Percentiles rank a stretch among this genome's conserved stretches.
Evolutionary conservation across 139 green algal genomes (phyloP).

Genomic region (Coccomyxa sp.): DNA sequence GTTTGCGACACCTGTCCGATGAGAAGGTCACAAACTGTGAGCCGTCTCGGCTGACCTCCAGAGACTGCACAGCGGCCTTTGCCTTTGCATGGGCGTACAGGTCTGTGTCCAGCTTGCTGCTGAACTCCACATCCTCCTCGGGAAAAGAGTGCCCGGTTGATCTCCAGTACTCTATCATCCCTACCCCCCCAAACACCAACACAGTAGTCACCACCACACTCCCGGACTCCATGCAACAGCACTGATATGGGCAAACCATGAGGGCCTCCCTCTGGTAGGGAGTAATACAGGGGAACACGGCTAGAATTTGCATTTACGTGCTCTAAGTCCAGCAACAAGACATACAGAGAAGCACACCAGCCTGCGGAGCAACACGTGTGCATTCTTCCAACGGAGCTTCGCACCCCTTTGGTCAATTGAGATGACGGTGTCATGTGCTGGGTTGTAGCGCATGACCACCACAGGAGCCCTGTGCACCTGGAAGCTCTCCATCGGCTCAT

Average conservation of each 20-base stretch:
- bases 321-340: too few species aligned
- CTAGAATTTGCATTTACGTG: too few species aligned
- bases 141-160: constrained; percentile 45
- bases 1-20: constrained; percentile 47
- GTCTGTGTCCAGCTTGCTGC: constrained; percentile 88
- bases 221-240: background rate
- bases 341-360: too few species aligned
- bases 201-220: background rate
- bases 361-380: too few species aligned
- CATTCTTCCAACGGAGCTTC: too few species aligned
- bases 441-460: constrained; percentile 73
- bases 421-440: constrained; percentile 48
- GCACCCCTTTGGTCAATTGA: constrained; percentile 39
- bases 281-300: too few species aligned
- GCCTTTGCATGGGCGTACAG: constrained; percentile 89
- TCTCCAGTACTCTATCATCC: constrained; percentile 90
- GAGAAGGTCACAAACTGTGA: constrained; percentile 71
- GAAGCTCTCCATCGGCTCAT: constrained; percentile 52
- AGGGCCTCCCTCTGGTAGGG: too few species aligned
- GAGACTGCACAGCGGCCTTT: constrained; percentile 49
- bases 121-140: constrained; percentile 50
- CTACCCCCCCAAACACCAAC: constrained; percentile 21
- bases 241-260: background rate
- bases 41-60: constrained; percentile 74
- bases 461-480: constrained; percentile 61